A percentile compares a stretch with the other conserved stretches of the same genome.
Evolutionary conservation across 768 basidiomycete species (phyloP).

Genomic region (Gloeopeniophorella convolvens): DNA sequence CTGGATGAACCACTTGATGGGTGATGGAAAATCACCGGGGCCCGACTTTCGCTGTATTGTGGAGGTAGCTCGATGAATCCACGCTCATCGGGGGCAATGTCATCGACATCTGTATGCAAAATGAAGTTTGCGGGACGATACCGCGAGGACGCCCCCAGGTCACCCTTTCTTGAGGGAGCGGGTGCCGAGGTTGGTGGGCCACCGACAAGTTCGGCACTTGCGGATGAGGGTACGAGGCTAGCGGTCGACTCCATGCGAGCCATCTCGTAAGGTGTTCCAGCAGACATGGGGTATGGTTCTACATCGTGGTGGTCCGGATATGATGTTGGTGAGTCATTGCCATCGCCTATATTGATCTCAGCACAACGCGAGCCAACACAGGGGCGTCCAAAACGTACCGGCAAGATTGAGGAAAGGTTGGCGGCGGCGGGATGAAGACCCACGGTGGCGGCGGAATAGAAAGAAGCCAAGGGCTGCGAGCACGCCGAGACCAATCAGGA

Average conservation of each 20-base stretch:
- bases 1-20: background rate
- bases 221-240: background rate
- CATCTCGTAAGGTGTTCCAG: background rate
- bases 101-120: slow-evolving; percentile 65
- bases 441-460: background rate
- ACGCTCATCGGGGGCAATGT: slow-evolving; percentile 39
- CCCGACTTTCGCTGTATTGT: slow-evolving; percentile 53
- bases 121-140: slow-evolving; percentile 24
- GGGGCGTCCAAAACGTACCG: background rate
- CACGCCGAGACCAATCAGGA: background rate
- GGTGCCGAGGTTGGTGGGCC: background rate
- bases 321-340: background rate
- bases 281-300: background rate
- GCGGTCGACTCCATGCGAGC: background rate
- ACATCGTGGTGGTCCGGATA: background rate
- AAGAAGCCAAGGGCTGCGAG: background rate
- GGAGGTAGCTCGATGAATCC: slow-evolving; percentile 72
- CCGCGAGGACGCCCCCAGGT: background rate
- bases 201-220: background rate
- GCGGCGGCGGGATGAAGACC: background rate
- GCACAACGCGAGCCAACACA: background rate
- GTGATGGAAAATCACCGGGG: slow-evolving; percentile 9
- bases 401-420: background rate
- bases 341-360: slow-evolving; percentile 1
- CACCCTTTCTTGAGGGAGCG: background rate